These are phyloP conservation scores for Grifola frondosa DNA, from an alignment of 1,284 basidiomycete genomes.

Conservation along the genomic window DNA sequence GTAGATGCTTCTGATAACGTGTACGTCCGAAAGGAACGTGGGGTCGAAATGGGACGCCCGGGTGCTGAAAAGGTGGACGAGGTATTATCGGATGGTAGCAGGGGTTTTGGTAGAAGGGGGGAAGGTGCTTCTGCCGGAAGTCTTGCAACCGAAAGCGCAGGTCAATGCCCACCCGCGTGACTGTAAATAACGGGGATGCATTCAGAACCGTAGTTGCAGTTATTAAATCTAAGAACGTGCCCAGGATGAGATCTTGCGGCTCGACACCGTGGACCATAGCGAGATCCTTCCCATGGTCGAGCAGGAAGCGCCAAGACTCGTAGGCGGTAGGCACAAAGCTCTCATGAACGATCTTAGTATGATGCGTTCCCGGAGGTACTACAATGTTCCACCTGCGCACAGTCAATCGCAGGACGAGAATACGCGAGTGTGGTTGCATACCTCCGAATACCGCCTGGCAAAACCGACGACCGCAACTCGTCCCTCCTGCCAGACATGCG, in stretches of 20 bases:
- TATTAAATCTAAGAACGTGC: constrained; percentile 33
- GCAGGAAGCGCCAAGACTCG: constrained; percentile 46
- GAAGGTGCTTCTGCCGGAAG: constrained; percentile 12
- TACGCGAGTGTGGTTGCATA: constrained; percentile 29
- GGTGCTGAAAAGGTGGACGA: too few species aligned
- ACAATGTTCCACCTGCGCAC: constrained; percentile 50
- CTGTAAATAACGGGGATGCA: constrained; percentile 7
- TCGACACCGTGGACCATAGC: constrained; percentile 35
- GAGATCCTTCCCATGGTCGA: constrained; percentile 35
- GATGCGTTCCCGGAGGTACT: constrained; percentile 36
- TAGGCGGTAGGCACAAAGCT: constrained; percentile 28
- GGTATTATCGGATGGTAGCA: background rate
- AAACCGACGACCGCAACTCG: constrained; percentile 24
- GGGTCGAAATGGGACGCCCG: too few species aligned
- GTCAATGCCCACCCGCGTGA: constrained; percentile 26
- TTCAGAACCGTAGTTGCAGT: background rate
- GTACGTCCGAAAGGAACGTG: too few species aligned
- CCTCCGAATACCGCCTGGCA: constrained; percentile 39
- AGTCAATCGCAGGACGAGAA: too few species aligned
- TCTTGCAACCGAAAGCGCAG: constrained; percentile 24
- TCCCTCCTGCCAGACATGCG: constrained; percentile 20
- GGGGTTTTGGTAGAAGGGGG: background rate
- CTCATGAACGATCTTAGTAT: constrained; percentile 40
- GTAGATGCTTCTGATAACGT: too few species aligned
- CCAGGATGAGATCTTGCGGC: constrained; percentile 46